phyloP scores from a whole-genome alignment of 768 basidiomycete genomes.

The Pholiota molesta region DNA sequence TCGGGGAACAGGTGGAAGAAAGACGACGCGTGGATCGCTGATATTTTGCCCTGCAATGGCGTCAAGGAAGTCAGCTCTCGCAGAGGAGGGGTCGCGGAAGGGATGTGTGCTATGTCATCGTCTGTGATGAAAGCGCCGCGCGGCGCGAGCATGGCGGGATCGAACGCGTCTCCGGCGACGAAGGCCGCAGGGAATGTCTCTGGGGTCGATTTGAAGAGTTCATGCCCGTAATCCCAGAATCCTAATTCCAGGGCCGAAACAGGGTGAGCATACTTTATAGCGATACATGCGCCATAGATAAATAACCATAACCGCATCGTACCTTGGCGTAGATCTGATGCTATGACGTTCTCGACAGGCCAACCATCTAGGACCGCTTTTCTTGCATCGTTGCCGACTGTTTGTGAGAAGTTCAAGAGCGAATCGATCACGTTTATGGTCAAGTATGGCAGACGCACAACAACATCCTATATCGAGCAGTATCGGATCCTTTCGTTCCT shows the following conservation, averaged over 20 bases:
- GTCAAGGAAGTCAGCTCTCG: conserved; percentile 26
- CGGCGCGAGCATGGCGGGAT: conserved; percentile 43
- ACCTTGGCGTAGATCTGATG: conserved; percentile 39
- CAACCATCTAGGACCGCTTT: conserved; percentile 44
- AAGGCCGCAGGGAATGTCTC: conserved; percentile 58
- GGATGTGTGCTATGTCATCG: conserved; percentile 1
- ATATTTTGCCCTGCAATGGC: conserved; percentile 42
- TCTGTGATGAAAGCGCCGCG: conserved; percentile 23
- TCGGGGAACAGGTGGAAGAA: conserved; percentile 42
- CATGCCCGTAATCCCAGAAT: conserved; percentile 66
- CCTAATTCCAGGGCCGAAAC: conserved; percentile 31
- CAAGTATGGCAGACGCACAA: conserved; percentile 28
- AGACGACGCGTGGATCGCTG: conserved; percentile 45
- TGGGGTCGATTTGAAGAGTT: conserved; percentile 56
- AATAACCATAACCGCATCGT: background rate
- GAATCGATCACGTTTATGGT: background rate
- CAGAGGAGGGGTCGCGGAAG: conserved; percentile 13
- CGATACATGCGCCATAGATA: background rate
- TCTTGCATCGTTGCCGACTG: conserved; percentile 44
- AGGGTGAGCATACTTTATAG: background rate
- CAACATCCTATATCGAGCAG: conserved; percentile 45
- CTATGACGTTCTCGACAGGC: conserved; percentile 38
- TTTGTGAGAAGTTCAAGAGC: background rate
- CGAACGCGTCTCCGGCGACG: conserved; percentile 56
- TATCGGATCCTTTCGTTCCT: conserved; percentile 30